phyloP scores from a whole-genome alignment of 345 rosid genomes.

The Pistacia integerrima region DNA sequence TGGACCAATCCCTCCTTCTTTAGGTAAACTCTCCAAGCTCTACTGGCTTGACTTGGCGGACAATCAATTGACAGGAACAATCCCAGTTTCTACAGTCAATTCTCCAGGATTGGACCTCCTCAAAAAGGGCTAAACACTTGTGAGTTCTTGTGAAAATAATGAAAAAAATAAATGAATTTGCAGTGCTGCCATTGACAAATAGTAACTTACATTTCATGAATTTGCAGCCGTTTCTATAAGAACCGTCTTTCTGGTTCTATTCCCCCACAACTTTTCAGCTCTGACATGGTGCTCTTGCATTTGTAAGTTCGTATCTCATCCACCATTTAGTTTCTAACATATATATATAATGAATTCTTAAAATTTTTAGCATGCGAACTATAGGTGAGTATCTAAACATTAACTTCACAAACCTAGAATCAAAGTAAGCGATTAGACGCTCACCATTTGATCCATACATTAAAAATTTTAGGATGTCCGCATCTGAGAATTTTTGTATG shows the following conservation, averaged over 20 bases:
- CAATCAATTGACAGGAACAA: constrained; percentile 74
- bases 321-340: background rate
- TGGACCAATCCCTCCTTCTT: constrained; percentile 70
- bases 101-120: constrained; percentile 80
- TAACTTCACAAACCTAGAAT: no score
- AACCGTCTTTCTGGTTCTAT: constrained; percentile 86
- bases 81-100: constrained; percentile 61
- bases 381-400: no score
- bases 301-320: constrained; percentile 53
- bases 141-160: constrained; percentile 35
- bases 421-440: no score
- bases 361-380: no score
- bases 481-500: no score
- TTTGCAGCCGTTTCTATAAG: constrained; percentile 86
- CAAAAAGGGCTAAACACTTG: constrained; percentile 80
- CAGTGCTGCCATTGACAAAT: background rate
- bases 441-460: no score
- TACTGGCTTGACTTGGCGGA: constrained; percentile 90
- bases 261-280: constrained; percentile 61
- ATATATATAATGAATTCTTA: no score
- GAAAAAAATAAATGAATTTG: background rate
- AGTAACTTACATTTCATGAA: constrained; percentile 14
- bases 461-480: no score
- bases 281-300: constrained; percentile 77
- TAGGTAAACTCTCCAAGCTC: constrained; percentile 78